Conservation (phyloP, 78 protist genomes). For the Mantamonas sphyraenae region DNA sequence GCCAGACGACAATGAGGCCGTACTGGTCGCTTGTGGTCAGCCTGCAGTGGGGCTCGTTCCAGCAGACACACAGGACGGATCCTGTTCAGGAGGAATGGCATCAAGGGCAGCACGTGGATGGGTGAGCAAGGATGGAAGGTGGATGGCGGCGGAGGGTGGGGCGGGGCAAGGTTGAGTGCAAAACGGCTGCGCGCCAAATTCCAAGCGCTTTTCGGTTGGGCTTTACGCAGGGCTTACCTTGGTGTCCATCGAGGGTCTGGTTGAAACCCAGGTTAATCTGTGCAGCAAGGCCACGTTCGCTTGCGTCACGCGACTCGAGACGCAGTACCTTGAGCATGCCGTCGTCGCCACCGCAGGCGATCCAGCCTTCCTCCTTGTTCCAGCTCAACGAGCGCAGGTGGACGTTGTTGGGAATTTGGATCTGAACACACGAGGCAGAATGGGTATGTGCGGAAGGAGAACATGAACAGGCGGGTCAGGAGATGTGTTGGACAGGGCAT, state of each 20-base stretch:
- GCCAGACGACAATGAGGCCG: conserved; percentile 67
- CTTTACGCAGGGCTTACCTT: too few relatives aligned
- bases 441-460: neutral
- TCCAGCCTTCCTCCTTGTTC: conserved; percentile 66
- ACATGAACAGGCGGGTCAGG: neutral
- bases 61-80: conserved; percentile 16
- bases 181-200: too few relatives aligned
- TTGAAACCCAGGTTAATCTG: conserved; percentile 51
- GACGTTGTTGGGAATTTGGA: conserved; percentile 66
- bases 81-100: too few relatives aligned
- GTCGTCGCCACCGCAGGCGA: conserved; percentile 74
- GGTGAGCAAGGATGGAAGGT: too few relatives aligned
- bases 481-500: neutral
- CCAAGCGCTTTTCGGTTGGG: too few relatives aligned
- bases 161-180: too few relatives aligned
- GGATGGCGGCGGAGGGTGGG: too few relatives aligned
- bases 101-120: too few relatives aligned
- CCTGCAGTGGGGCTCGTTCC: conserved; percentile 62
- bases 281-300: neutral
- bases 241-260: conserved; percentile 63
- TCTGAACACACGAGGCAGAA: conserved; percentile 8
- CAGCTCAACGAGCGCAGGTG: conserved; percentile 43
- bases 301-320: conserved; percentile 5
- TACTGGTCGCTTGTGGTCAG: conserved; percentile 59
- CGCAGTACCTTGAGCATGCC: conserved; percentile 59